Percentiles rank a stretch among this genome's conserved stretches.
phyloP scores from a whole-genome alignment of 768 basidiomycete genomes.

The Rhizopogon vinicolor region DNA sequence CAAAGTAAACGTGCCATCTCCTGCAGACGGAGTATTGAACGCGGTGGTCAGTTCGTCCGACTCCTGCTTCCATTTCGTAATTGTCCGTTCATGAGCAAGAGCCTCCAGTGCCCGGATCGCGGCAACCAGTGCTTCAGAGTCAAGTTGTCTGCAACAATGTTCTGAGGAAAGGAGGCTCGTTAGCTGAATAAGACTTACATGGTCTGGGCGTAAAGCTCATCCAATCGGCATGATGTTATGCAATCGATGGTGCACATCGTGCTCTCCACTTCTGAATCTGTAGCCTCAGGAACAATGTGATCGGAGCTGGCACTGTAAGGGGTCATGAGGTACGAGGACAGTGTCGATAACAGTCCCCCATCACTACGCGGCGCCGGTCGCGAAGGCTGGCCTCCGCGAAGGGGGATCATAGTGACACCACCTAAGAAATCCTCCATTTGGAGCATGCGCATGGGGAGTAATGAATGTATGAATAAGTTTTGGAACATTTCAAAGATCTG shows the following conservation, averaged over 20 bases:
- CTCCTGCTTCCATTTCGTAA: slow-evolving; percentile 70
- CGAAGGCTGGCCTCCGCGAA: slow-evolving; percentile 68
- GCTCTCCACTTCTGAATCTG: slow-evolving; percentile 87
- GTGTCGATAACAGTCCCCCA: slow-evolving; percentile 86
- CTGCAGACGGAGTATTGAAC: slow-evolving; percentile 25
- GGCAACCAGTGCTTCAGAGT: slow-evolving; percentile 74
- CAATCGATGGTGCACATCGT: slow-evolving; percentile 95
- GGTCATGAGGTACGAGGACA: slow-evolving; percentile 96
- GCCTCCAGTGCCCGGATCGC: slow-evolving; percentile 85
- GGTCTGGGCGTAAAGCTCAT: slow-evolving; percentile 92
- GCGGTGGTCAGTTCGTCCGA: slow-evolving; percentile 50
- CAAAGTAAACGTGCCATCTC: slow-evolving; percentile 49
- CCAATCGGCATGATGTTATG: slow-evolving; percentile 87
- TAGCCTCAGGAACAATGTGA: slow-evolving; percentile 80
- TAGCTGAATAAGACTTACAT: slow-evolving; percentile 51
- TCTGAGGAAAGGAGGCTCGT: slow-evolving; percentile 5
- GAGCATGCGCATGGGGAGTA: slow-evolving; percentile 85
- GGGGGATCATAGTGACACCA: slow-evolving; percentile 89
- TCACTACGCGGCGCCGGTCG: slow-evolving; percentile 65
- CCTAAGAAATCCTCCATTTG: slow-evolving; percentile 99
- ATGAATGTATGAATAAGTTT: slow-evolving; percentile 90
- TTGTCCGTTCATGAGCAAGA: slow-evolving; percentile 85
- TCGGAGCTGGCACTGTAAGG: slow-evolving; percentile 80
- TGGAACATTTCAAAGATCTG: slow-evolving; percentile 99
- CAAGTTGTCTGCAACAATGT: slow-evolving; percentile 55